Evolutionary conservation across 768 basidiomycete species (phyloP).

Genomic region (Lentinula lateritia): DNA sequence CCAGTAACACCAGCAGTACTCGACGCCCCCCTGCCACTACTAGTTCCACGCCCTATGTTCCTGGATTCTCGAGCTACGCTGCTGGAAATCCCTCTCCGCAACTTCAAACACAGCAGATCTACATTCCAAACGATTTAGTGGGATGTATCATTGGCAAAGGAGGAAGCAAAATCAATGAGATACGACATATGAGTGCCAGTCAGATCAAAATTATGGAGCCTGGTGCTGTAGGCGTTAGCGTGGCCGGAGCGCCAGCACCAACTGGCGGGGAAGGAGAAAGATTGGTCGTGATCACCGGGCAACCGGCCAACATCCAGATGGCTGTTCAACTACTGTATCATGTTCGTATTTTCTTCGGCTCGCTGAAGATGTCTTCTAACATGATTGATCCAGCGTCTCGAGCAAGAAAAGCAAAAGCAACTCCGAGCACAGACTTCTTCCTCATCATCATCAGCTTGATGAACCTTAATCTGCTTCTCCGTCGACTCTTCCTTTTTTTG

Average conservation of each 20-base stretch:
- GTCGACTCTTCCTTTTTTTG: not conserved
- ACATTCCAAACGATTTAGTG: conserved; percentile 95
- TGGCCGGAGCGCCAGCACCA: conserved; percentile 57
- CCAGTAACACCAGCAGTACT: conserved; percentile 47
- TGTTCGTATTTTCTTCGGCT: conserved; percentile 36
- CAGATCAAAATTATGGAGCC: conserved; percentile 99
- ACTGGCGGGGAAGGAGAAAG: conserved; percentile 82
- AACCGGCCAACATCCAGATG: conserved; percentile 91
- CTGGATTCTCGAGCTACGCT: conserved; percentile 48
- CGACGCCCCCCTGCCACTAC: conserved; percentile 35
- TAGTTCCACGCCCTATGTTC: conserved; percentile 63
- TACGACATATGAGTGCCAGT: conserved; percentile 90
- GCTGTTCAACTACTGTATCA: conserved; percentile 90
- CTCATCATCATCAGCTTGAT: not conserved
- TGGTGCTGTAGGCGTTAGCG: conserved; percentile 65
- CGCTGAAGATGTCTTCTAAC: not conserved
- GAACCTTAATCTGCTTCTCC: not conserved
- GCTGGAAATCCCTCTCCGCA: conserved; percentile 60
- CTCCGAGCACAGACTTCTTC: conserved; percentile 30
- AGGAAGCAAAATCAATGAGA: conserved; percentile 98
- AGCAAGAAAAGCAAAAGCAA: conserved; percentile 89
- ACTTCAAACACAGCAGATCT: conserved; percentile 95
- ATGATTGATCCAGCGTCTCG: conserved; percentile 54
- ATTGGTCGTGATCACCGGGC: conserved; percentile 95
- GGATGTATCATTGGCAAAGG: conserved; percentile 98